Evolutionary conservation across 2,329 filamentous ascomycete genomes (phyloP).

Genomic region (Tolypocladium nubicola): DNA sequence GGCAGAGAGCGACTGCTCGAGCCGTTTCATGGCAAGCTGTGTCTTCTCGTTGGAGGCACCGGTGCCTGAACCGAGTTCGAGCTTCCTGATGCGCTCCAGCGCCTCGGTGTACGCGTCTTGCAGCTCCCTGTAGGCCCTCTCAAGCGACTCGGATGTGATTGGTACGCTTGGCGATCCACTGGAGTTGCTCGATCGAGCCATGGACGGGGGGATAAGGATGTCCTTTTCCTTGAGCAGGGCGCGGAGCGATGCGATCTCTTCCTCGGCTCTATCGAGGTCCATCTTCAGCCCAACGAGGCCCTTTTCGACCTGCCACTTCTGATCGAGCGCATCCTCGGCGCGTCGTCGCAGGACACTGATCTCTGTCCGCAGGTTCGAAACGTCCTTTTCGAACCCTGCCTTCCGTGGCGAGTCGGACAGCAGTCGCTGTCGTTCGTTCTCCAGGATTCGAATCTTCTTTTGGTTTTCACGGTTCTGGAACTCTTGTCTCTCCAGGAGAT

Average conservation of each 20-base stretch:
- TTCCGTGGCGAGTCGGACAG: conserved; percentile 59
- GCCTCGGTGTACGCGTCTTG: conserved; percentile 61
- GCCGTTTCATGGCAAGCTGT: conserved; percentile 48
- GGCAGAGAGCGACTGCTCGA: conserved; percentile 58
- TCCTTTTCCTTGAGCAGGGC: conserved; percentile 73
- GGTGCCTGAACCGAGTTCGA: conserved; percentile 40
- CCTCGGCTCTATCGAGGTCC: conserved; percentile 90
- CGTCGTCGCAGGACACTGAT: conserved; percentile 74
- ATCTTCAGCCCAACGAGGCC: conserved; percentile 82
- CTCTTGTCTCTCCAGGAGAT: conserved; percentile 75
- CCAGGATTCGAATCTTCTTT: conserved; percentile 68
- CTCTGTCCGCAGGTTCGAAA: conserved; percentile 69
- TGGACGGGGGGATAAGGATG: conserved; percentile 57
- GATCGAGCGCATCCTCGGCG: conserved; percentile 86
- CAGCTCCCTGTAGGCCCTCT: conserved; percentile 64
- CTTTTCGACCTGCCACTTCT: conserved; percentile 95
- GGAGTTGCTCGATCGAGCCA: conserved; percentile 32
- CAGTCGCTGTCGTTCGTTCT: conserved; percentile 67
- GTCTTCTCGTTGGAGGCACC: conserved; percentile 44
- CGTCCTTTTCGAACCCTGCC: conserved; percentile 75
- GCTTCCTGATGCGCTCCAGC: conserved; percentile 52
- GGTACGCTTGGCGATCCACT: conserved; percentile 21
- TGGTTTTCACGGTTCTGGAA: conserved; percentile 73
- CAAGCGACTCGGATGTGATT: conserved; percentile 60
- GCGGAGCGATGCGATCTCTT: conserved; percentile 79